Percentiles rank a stretch among this genome's conserved stretches.
phyloP scores from a whole-genome alignment of 2,329 filamentous ascomycete species.

The Arachnomyces sp. region DNA sequence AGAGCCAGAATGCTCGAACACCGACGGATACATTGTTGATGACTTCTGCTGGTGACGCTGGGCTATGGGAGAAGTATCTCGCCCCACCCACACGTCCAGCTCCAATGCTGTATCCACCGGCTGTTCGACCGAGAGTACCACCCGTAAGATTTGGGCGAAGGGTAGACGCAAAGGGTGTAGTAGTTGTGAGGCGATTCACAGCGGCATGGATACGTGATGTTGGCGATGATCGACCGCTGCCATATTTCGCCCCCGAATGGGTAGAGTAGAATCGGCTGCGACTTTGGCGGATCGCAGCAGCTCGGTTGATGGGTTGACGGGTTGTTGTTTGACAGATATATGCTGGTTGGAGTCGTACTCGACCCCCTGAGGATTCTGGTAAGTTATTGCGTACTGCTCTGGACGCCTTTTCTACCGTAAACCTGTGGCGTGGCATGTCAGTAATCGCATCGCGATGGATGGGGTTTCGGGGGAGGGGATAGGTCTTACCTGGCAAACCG shows the following conservation, averaged over 20 bases:
- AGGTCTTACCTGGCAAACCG: slow-evolving; percentile 38
- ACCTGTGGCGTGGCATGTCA: slow-evolving; percentile 29
- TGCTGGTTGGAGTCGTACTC: slow-evolving; percentile 50
- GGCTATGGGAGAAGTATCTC: slow-evolving; percentile 83
- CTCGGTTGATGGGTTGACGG: slow-evolving; percentile 52
- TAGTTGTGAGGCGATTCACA: slow-evolving; percentile 57
- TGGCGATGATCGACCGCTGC: slow-evolving; percentile 46
- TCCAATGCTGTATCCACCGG: slow-evolving; percentile 77
- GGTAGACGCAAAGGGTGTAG: slow-evolving; percentile 78
- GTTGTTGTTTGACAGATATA: slow-evolving; percentile 49
- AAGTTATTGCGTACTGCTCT: slow-evolving; percentile 35
- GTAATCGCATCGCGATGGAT: slow-evolving; percentile 10
- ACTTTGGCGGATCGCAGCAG: slow-evolving; percentile 55
- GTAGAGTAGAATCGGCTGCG: slow-evolving; percentile 59
- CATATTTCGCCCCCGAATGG: slow-evolving; percentile 35
- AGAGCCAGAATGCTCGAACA: slow-evolving; percentile 85
- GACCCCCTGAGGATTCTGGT: slow-evolving; percentile 30
- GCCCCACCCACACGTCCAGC: slow-evolving; percentile 61
- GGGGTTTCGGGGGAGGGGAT: neutral
- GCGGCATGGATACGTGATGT: slow-evolving; percentile 49
- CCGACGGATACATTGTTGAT: slow-evolving; percentile 92
- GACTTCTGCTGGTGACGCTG: slow-evolving; percentile 78
- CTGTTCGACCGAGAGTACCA: slow-evolving; percentile 71
- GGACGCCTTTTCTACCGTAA: slow-evolving; percentile 40
- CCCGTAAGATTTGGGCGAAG: slow-evolving; percentile 88